Conservation (phyloP, 164 flowering plant genomes). For the Pachysandra terminalis region DNA sequence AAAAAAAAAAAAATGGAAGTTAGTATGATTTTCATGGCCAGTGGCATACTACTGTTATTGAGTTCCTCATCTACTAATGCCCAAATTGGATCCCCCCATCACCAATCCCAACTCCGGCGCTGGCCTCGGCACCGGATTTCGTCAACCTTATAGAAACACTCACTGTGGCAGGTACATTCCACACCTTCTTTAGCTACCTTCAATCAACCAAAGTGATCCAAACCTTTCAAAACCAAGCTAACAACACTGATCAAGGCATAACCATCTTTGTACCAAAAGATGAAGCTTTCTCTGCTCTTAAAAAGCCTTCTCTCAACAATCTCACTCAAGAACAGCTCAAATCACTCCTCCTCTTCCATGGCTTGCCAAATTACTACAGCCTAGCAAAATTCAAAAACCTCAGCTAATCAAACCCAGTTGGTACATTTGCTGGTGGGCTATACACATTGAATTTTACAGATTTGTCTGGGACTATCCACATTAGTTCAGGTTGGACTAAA, state of each 20-base stretch:
- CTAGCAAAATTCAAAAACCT: slow-evolving; percentile 77
- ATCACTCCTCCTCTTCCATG: slow-evolving; percentile 66
- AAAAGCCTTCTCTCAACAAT: slow-evolving; percentile 61
- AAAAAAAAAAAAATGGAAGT: slow-evolving; percentile 25
- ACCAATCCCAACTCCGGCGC: slow-evolving; percentile 64
- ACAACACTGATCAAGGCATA: slow-evolving; percentile 74
- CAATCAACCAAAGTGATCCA: slow-evolving; percentile 67
- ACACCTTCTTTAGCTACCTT: slow-evolving; percentile 59
- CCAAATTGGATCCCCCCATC: slow-evolving; percentile 27
- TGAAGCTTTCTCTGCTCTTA: slow-evolving; percentile 56
- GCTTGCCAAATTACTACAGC: slow-evolving; percentile 59
- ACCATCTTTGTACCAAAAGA: slow-evolving; percentile 86
- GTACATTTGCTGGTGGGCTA: slow-evolving; percentile 69
- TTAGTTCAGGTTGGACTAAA: slow-evolving; percentile 65
- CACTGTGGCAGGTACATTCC: slow-evolving; percentile 81
- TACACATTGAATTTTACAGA: slow-evolving; percentile 66
- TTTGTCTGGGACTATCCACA: slow-evolving; percentile 46
- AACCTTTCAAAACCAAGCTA: slow-evolving; percentile 85
- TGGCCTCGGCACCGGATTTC: slow-evolving; percentile 63
- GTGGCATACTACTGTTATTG: slow-evolving; percentile 23
- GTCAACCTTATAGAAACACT: slow-evolving; percentile 76
- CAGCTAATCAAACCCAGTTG: slow-evolving; percentile 48
- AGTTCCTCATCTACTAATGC: slow-evolving; percentile 30
- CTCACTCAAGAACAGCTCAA: slow-evolving; percentile 74
- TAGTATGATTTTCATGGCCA: slow-evolving; percentile 22